phyloP scores from a whole-genome alignment of 2,329 filamentous ascomycete species.

The Pezicula carpinea region DNA sequence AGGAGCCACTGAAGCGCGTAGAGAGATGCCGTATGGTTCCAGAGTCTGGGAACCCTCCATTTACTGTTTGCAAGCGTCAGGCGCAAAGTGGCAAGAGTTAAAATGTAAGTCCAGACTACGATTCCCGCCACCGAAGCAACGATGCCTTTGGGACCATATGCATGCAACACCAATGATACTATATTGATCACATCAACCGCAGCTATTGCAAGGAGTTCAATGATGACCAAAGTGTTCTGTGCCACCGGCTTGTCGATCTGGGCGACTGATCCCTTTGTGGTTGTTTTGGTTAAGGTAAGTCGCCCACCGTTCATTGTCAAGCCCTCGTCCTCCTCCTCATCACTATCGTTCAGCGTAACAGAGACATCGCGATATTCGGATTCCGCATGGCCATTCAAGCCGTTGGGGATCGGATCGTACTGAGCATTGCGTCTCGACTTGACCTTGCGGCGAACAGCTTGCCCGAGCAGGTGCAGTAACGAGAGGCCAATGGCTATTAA shows the following conservation, averaged over 20 bases:
- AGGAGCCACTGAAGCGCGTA: slow-evolving; percentile 83
- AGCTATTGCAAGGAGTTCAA: slow-evolving; percentile 73
- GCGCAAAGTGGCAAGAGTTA: slow-evolving; percentile 67
- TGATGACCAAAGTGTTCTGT: slow-evolving; percentile 62
- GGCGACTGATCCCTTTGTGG: slow-evolving; percentile 59
- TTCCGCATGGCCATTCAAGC: slow-evolving; percentile 33
- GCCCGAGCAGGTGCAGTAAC: slow-evolving; percentile 57
- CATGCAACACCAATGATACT: slow-evolving; percentile 54
- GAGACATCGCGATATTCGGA: slow-evolving; percentile 23
- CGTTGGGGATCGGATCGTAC: slow-evolving; percentile 52
- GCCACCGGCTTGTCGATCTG: slow-evolving; percentile 72
- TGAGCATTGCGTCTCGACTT: slow-evolving; percentile 46
- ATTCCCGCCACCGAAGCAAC: slow-evolving; percentile 63
- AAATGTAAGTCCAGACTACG: slow-evolving; percentile 74
- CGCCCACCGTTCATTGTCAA: slow-evolving; percentile 54
- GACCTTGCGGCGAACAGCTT: slow-evolving; percentile 49
- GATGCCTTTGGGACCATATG: slow-evolving; percentile 53
- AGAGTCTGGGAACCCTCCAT: slow-evolving; percentile 68
- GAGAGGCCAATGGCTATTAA: slow-evolving; percentile 67
- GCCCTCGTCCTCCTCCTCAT: slow-evolving; percentile 54
- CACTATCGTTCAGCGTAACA: slow-evolving; percentile 32
- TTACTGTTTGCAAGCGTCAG: slow-evolving; percentile 61
- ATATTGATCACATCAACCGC: slow-evolving; percentile 68
- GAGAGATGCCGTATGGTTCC: slow-evolving; percentile 87
- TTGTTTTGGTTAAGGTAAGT: slow-evolving; percentile 54